These are phyloP conservation scores for Fennellomyces sp. DNA, from an alignment of 371 early-diverging fungal genomes.

Conservation along the genomic window DNA sequence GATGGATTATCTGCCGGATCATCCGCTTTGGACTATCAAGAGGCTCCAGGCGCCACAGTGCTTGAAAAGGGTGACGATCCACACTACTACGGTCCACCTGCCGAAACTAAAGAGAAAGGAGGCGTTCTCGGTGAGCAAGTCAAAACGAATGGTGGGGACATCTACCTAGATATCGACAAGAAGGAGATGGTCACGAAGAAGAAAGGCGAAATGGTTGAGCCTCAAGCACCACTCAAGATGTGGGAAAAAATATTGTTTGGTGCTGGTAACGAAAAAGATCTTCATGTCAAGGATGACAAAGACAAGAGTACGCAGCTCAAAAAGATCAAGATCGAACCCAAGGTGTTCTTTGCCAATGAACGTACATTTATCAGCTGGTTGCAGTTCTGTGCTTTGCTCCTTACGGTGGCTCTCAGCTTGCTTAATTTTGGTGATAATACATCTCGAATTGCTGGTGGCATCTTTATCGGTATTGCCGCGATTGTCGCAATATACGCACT, in stretches of 20 bases:
- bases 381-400: slow-evolving; percentile 76
- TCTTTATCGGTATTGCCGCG: slow-evolving; percentile 66
- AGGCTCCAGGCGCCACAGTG: slow-evolving; percentile 7
- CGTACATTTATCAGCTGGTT: slow-evolving; percentile 97
- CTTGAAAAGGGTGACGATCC: slow-evolving; percentile 10
- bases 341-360: slow-evolving; percentile 99
- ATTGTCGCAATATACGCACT: slow-evolving; percentile 83
- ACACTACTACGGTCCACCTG: slow-evolving; percentile 11
- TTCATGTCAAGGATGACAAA: slow-evolving; percentile 20
- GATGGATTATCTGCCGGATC: not conserved
- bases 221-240: not conserved
- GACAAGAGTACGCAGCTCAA: slow-evolving; percentile 46
- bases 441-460: slow-evolving; percentile 72
- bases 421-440: slow-evolving; percentile 85
- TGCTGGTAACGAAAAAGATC: not conserved
- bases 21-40: not conserved
- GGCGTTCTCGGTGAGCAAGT: slow-evolving; percentile 7
- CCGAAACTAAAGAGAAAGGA: not conserved
- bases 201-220: slow-evolving; percentile 1
- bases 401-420: slow-evolving; percentile 79
- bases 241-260: slow-evolving; percentile 14
- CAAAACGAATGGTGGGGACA: slow-evolving; percentile 10
- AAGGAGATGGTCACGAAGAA: slow-evolving; percentile 1
- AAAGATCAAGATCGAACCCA: slow-evolving; percentile 96
- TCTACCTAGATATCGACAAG: slow-evolving; percentile 10